phyloP scores from a whole-genome alignment of 179 eudicot genomes.

The Amaranthus tricolor region DNA sequence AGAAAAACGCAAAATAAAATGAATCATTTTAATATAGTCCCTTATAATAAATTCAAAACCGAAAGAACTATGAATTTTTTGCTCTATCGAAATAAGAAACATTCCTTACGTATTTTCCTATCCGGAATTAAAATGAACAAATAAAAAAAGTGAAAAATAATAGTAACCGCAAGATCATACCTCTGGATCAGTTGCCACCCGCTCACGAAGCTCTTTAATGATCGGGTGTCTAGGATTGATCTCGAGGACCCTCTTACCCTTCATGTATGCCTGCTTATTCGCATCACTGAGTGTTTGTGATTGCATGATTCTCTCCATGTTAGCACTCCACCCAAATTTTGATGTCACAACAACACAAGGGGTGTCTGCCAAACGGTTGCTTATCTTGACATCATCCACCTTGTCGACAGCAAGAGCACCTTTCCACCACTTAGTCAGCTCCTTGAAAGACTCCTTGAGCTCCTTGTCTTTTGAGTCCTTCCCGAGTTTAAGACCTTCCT shows the following conservation, averaged over 20 bases:
- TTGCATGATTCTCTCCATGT: slow-evolving; percentile 97
- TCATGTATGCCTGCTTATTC: slow-evolving; percentile 91
- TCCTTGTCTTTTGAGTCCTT: slow-evolving; percentile 87
- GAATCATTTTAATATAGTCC: too few species aligned
- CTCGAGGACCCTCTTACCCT: slow-evolving; percentile 94
- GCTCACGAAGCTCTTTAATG: slow-evolving; percentile 83
- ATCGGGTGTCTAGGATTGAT: slow-evolving; percentile 97
- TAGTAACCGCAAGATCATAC: slow-evolving; percentile 30
- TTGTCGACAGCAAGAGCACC: slow-evolving; percentile 67
- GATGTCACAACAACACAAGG: slow-evolving; percentile 98
- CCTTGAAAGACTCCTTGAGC: slow-evolving; percentile 90
- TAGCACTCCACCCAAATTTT: slow-evolving; percentile 95
- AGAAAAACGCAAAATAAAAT: too few species aligned
- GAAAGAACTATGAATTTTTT: too few species aligned
- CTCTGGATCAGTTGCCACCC: slow-evolving; percentile 81
- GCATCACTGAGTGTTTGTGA: slow-evolving; percentile 91
- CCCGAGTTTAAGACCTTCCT: slow-evolving; percentile 86
- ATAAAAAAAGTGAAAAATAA: too few species aligned
- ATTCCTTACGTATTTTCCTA: too few species aligned
- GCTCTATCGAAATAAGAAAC: too few species aligned
- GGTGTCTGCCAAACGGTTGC: slow-evolving; percentile 93
- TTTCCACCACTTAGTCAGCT: slow-evolving; percentile 97
- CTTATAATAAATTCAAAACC: too few species aligned
- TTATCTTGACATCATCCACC: slow-evolving; percentile 91
- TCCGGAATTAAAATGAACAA: too few species aligned